phyloP scores from a whole-genome alignment of 805 yeast species.

The Myxozyma geophila region DNA sequence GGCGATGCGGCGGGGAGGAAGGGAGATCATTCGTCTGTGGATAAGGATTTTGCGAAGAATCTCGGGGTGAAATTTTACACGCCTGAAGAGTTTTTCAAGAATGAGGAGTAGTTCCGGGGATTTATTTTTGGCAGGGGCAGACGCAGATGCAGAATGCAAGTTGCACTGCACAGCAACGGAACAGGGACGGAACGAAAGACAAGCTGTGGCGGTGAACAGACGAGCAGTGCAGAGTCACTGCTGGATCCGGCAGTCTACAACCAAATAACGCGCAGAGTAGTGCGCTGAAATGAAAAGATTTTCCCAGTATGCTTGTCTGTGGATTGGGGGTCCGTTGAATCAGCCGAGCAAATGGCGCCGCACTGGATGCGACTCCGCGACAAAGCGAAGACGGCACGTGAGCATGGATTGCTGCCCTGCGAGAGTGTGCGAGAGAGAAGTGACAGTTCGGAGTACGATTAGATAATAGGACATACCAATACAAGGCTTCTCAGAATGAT shows the following conservation, averaged over 20 bases:
- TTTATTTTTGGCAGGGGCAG: background rate
- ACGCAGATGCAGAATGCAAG: background rate
- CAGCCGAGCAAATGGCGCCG: background rate
- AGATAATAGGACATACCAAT: no score
- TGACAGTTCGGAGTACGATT: background rate
- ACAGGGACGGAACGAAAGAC: no score
- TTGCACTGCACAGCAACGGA: background rate
- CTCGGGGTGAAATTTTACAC: conserved; percentile 59
- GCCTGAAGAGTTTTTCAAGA: conserved; percentile 70
- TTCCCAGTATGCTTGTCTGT: background rate
- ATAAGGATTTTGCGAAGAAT: conserved; percentile 66
- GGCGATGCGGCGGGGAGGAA: conserved; percentile 96
- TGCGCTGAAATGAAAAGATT: no score
- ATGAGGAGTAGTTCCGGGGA: background rate
- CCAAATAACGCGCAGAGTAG: no score
- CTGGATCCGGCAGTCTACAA: no score
- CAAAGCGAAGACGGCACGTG: background rate
- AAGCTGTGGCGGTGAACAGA: no score
- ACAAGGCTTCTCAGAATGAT: background rate
- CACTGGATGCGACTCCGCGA: background rate
- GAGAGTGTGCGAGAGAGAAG: background rate
- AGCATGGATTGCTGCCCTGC: background rate
- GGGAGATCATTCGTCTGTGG: conserved; percentile 80
- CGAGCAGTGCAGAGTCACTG: no score
- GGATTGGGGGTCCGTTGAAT: background rate